These are phyloP conservation scores for Acer negundo DNA, from an alignment of 345 rosid species.

Conservation along the genomic window DNA sequence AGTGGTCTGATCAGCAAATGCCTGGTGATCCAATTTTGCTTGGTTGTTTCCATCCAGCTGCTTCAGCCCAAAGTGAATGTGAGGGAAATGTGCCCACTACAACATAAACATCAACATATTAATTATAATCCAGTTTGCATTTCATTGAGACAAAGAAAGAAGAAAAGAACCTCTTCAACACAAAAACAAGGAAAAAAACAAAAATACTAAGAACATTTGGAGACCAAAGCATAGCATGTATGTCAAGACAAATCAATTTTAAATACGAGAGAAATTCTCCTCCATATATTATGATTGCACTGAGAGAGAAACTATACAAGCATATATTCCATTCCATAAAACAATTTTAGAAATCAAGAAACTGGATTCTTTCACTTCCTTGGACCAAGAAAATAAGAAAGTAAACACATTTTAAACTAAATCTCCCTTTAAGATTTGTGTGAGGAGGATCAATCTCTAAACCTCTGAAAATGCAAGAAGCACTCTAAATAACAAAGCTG, in stretches of 20 bases:
- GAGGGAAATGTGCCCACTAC: conserved; percentile 98
- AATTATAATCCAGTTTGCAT: too few relatives aligned
- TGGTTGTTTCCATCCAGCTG: conserved; percentile 79
- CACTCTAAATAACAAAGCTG: not conserved
- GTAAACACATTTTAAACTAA: not conserved
- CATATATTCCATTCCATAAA: too few relatives aligned
- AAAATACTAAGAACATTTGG: not conserved
- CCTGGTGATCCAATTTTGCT: conserved; percentile 56
- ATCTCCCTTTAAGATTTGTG: not conserved
- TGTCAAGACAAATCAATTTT: not conserved
- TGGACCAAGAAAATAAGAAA: too few relatives aligned
- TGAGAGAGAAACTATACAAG: too few relatives aligned
- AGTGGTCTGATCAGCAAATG: conserved; percentile 45
- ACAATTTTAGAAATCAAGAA: too few relatives aligned
- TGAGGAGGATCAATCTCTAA: not conserved
- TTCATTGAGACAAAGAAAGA: too few relatives aligned
- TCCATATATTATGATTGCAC: too few relatives aligned
- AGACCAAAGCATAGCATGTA: not conserved
- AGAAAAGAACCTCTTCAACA: too few relatives aligned
- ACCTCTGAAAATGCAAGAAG: not conserved
- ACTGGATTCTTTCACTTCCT: too few relatives aligned
- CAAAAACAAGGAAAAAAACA: not conserved
- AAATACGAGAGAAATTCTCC: too few relatives aligned
- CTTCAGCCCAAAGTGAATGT: conserved; percentile 87
- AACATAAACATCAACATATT: conserved; percentile 1